These are phyloP conservation scores for Pseudogymnoascus sp. DNA, from an alignment of 2,329 filamentous ascomycete genomes.

Conservation along the genomic window DNA sequence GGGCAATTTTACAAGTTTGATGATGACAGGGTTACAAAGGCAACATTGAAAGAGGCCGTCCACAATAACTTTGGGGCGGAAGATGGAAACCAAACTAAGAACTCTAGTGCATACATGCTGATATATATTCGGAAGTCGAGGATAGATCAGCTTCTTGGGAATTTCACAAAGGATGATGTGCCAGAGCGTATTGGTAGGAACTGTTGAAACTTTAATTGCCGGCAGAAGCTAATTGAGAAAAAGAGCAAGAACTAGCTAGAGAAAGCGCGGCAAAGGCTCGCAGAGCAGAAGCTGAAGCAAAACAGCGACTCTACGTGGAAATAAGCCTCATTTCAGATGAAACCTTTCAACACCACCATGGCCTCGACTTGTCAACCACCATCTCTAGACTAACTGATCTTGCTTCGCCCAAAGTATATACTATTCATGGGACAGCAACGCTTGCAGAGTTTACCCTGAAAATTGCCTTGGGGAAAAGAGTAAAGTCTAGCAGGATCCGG, in stretches of 20 bases:
- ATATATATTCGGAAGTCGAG: constrained; percentile 88
- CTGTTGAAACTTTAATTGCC: constrained; percentile 10
- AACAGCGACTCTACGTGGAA: constrained; percentile 75
- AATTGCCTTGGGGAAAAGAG: constrained; percentile 61
- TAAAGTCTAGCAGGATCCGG: constrained; percentile 63
- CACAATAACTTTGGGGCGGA: constrained; percentile 97
- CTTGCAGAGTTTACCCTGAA: constrained; percentile 65
- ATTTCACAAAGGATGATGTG: constrained; percentile 66
- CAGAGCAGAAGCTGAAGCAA: constrained; percentile 83
- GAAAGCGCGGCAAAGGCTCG: constrained; percentile 37
- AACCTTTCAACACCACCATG: constrained; percentile 72
- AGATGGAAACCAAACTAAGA: constrained; percentile 45
- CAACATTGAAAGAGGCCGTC: constrained; percentile 80
- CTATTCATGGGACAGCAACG: constrained; percentile 63
- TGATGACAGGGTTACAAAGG: constrained; percentile 89
- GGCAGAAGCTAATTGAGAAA: constrained; percentile 40
- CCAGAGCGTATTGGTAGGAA: constrained; percentile 63
- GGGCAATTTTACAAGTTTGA: constrained; percentile 96
- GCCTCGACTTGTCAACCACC: constrained; percentile 71
- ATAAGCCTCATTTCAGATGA: constrained; percentile 74
- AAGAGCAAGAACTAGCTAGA: constrained; percentile 67
- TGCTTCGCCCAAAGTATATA: constrained; percentile 63
- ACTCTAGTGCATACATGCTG: constrained; percentile 89
- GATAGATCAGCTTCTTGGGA: constrained; percentile 72
- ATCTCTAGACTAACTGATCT: constrained; percentile 56